These are phyloP conservation scores for Penicillium corylophilum DNA, from an alignment of 2,329 filamentous ascomycete genomes.

Conservation along the genomic window DNA sequence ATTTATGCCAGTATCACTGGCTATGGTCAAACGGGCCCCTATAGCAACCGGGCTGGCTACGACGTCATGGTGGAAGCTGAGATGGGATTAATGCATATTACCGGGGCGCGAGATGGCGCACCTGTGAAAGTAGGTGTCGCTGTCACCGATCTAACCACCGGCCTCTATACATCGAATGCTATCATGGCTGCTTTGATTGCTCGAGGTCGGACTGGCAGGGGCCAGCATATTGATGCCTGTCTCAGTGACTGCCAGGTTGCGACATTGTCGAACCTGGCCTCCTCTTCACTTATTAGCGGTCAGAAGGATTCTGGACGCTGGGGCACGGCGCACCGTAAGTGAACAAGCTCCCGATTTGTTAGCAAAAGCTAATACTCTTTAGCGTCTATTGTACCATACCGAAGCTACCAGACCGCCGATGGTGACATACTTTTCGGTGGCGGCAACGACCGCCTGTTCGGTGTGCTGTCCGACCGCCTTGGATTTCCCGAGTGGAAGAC, in stretches of 20 bases:
- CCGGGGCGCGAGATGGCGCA: conserved; percentile 78
- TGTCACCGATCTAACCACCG: conserved; percentile 93
- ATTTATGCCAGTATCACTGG: conserved; percentile 97
- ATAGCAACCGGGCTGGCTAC: conserved; percentile 83
- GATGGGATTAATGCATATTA: conserved; percentile 98
- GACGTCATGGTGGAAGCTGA: conserved; percentile 99
- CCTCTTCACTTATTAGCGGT: conserved; percentile 83
- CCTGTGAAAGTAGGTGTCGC: conserved; percentile 97
- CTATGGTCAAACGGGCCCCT: conserved; percentile 93
- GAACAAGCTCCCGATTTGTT: background rate
- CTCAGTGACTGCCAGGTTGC: conserved; percentile 94
- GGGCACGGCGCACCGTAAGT: conserved; percentile 89
- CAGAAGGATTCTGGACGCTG: conserved; percentile 84
- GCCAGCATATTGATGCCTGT: conserved; percentile 89
- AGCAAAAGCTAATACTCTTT: conserved; percentile 26
- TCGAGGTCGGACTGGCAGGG: conserved; percentile 69
- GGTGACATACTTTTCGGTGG: conserved; percentile 64
- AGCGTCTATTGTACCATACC: conserved; percentile 97
- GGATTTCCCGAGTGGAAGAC: conserved; percentile 59
- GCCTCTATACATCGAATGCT: conserved; percentile 89
- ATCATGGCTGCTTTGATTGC: conserved; percentile 91
- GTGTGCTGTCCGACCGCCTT: conserved; percentile 58
- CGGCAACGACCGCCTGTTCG: conserved; percentile 63
- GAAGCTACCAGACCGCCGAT: conserved; percentile 68
- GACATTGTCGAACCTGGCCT: conserved; percentile 91